Evolutionary conservation across 2,329 filamentous ascomycete genomes (phyloP).

Genomic region (Botrytis paeoniae): DNA sequence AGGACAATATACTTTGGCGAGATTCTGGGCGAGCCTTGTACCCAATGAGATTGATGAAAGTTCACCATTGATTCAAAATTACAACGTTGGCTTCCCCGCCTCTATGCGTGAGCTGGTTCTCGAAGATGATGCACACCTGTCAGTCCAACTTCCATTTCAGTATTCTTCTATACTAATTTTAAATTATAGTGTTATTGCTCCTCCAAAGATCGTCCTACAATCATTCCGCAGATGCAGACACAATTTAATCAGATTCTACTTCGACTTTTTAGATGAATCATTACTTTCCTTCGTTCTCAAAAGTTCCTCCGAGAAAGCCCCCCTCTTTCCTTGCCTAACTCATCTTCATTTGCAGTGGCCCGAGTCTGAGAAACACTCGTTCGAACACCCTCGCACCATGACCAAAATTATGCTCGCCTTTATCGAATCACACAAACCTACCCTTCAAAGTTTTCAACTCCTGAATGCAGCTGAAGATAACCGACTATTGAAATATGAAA

Average conservation of each 20-base stretch:
- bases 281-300: conserved; percentile 4
- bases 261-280: conserved; percentile 18
- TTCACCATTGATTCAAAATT: conserved; percentile 11
- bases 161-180: neutral
- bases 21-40: conserved; percentile 15
- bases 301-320: neutral
- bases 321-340: conserved; percentile 13
- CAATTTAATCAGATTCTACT: conserved; percentile 15
- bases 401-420: conserved; percentile 24
- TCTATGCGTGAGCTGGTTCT: conserved; percentile 17
- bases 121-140: conserved; percentile 20
- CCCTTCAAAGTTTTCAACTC: conserved; percentile 23
- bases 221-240: conserved; percentile 15
- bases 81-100: conserved; percentile 15
- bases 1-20: conserved; percentile 14
- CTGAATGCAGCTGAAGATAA: conserved; percentile 20
- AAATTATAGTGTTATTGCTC: conserved; percentile 11
- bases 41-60: conserved; percentile 15
- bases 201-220: conserved; percentile 16
- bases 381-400: conserved; percentile 23
- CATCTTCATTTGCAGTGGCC: conserved; percentile 19
- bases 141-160: neutral
- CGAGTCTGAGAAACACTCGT: conserved; percentile 19
- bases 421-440: conserved; percentile 9
- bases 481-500: conserved; percentile 19